Evolutionary conservation across 2,329 filamentous ascomycete genomes (phyloP), one percentile per base, ranked within the genome.

Genomic region (Pseudocercospora eumusae): DNA sequence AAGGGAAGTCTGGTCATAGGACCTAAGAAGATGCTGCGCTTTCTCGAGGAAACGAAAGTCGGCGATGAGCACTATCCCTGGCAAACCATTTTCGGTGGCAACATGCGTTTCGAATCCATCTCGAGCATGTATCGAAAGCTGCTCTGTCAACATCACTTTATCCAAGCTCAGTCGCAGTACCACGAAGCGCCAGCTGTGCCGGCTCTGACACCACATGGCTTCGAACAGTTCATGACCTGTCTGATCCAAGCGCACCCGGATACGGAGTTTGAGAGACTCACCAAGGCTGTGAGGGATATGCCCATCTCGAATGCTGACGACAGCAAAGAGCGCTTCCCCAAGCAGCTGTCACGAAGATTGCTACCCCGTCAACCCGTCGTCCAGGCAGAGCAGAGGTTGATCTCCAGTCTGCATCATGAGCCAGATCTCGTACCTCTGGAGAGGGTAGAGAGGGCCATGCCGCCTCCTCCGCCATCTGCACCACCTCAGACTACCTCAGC

Each of bases 191-290:
- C 80, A 6, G 71, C 69, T 23, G 74, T 81, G 20, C 80, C 80
- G 4, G 79, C 75, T 4, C 69, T 82, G 40, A 82, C 80, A 3
- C 79, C 80, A 7, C 61, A 72, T 20, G 80, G 80, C 7, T 82
- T 82, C 60, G 72, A 80, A 45, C 69, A 72, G 18, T 96, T 91
- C 88, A 86, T 90, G 79, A 88, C 85, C 1, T 80, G 85, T 42
- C 84, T 91, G 74, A 88, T 93, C 40, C 84, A 86, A 66, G 89
- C 91, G 0, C 87, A 92, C 66, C 92, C 92, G 0, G 87, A 92
- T 44, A 82, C 85, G 52, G 92, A 96, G 74, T 88, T 86, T 61
- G 82, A 84, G 45, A 85, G 92, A 9, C 79, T 96, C 4, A 81
- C 86, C 47, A 86, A 84, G 61, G 85, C 91, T 21, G 84, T 93